These are phyloP conservation scores for Russula sp. DNA, from an alignment of 768 basidiomycete genomes.

Conservation along the genomic window DNA sequence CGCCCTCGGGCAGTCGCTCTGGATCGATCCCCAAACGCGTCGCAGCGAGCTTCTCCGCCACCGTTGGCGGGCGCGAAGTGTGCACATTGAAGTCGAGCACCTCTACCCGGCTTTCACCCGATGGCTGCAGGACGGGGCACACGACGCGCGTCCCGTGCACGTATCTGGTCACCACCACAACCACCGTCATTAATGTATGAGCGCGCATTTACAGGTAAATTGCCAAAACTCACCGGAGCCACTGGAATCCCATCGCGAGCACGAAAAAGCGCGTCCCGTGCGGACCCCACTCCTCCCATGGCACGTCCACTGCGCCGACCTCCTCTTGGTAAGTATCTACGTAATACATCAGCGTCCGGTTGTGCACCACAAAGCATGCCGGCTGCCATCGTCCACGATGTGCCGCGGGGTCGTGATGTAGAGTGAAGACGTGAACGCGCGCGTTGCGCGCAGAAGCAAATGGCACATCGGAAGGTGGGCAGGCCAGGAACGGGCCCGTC, in stretches of 20 bases:
- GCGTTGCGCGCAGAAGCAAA: slow-evolving; percentile 23
- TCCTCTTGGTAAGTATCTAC: background rate
- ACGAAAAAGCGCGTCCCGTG: slow-evolving; percentile 30
- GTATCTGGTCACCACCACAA: slow-evolving; percentile 20
- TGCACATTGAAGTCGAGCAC: slow-evolving; percentile 31
- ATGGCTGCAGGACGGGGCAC: slow-evolving; percentile 20
- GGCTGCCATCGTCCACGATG: slow-evolving; percentile 16
- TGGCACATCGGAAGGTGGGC: slow-evolving; percentile 6
- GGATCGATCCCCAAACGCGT: slow-evolving; percentile 2
- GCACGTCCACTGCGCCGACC: slow-evolving; percentile 14
- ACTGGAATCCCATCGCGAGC: slow-evolving; percentile 29
- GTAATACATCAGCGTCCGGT: slow-evolving; percentile 26
- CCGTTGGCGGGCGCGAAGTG: slow-evolving; percentile 9
- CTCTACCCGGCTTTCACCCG: slow-evolving; percentile 12
- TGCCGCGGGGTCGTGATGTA: slow-evolving; percentile 22
- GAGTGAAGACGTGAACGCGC: slow-evolving; percentile 26
- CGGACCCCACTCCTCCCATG: slow-evolving; percentile 37
- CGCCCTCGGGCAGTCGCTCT: background rate
- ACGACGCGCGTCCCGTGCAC: slow-evolving; percentile 38
- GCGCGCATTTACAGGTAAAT: too few species aligned
- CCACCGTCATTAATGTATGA: background rate
- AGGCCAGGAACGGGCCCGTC: slow-evolving; percentile 26
- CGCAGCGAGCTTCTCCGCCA: slow-evolving; percentile 1
- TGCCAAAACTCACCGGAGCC: slow-evolving; percentile 27
- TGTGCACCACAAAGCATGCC: slow-evolving; percentile 31